A percentile compares a stretch with the other conserved stretches of the same genome.
Evolutionary conservation across 495 filamentous ascomycete genomes (phyloP).

Genomic region (Neurospora tetrasperma): DNA sequence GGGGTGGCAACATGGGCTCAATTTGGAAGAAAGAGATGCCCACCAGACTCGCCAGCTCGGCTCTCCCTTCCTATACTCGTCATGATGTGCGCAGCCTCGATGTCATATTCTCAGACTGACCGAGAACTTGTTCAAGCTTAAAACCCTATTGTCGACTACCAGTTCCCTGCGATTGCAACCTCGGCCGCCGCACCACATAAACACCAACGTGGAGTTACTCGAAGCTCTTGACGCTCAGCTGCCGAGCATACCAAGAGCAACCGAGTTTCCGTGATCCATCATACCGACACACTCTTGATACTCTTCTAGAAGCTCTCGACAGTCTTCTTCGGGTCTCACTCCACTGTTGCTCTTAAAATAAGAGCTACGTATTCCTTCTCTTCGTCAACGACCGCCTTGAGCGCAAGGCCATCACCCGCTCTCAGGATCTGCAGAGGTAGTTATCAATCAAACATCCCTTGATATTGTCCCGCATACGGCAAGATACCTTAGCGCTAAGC

Average conservation of each 20-base stretch:
- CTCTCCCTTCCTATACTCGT: not conserved
- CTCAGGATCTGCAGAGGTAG: not conserved
- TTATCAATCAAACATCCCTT: not conserved
- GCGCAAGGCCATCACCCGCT: not conserved
- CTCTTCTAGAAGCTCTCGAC: not conserved
- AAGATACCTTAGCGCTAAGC: not conserved
- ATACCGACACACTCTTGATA: not conserved
- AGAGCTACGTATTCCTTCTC: not conserved
- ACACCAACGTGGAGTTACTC: not conserved
- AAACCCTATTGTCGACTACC: not conserved
- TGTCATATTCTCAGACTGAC: not conserved
- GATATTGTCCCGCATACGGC: not conserved
- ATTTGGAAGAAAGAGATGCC: not conserved
- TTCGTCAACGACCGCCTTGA: not conserved
- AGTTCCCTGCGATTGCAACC: not conserved
- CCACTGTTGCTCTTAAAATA: not conserved
- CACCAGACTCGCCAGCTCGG: not conserved
- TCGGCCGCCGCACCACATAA: not conserved
- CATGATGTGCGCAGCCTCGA: not conserved
- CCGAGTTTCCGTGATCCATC: not conserved
- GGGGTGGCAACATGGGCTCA: not conserved
- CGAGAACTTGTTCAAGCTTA: not conserved
- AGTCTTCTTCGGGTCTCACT: not conserved
- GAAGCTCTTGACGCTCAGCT: not conserved
- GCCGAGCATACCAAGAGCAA: not conserved